A percentile compares a stretch with the other conserved stretches of the same genome.
Evolutionary conservation across 163 green algal species (phyloP).

Genomic region (Scenedesmus sp.): DNA sequence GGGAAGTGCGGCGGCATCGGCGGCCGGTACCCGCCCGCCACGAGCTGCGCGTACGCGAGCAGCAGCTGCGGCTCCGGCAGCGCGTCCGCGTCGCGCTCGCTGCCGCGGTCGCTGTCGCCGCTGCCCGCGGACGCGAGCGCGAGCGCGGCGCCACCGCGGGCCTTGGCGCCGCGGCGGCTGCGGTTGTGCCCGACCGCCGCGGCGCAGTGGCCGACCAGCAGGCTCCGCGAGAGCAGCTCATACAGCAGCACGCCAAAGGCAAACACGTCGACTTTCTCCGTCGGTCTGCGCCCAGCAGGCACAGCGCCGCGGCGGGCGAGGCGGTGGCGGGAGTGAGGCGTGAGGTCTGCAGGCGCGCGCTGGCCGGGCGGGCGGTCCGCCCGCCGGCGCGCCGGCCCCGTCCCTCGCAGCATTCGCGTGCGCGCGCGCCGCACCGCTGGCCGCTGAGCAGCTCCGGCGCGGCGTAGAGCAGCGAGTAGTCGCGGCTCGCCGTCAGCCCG

Average conservation of each 20-base stretch:
- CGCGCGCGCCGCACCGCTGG: slow-evolving; percentile 16
- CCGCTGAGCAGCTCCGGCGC: slow-evolving; percentile 38
- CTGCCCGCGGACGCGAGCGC: slow-evolving; percentile 1
- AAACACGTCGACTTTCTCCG: slow-evolving; percentile 62
- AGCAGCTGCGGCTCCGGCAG: slow-evolving; percentile 36
- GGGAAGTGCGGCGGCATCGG: slow-evolving; percentile 48
- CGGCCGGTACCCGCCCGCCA: slow-evolving; percentile 51
- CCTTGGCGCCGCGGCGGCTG: background rate
- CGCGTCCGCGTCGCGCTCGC: background rate
- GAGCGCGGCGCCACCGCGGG: background rate
- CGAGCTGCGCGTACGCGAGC: slow-evolving; percentile 32
- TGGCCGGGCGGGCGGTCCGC: too few relatives aligned
- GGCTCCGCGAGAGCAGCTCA: slow-evolving; percentile 48
- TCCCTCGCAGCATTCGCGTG: too few relatives aligned
- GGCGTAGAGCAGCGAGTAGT: slow-evolving; percentile 35
- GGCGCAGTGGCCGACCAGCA: background rate
- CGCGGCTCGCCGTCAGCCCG: slow-evolving; percentile 34
- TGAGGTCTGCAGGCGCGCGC: too few relatives aligned
- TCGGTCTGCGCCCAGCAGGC: slow-evolving; percentile 43
- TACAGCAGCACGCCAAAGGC: slow-evolving; percentile 50
- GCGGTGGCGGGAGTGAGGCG: too few relatives aligned
- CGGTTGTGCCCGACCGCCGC: background rate
- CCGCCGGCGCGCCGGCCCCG: too few relatives aligned
- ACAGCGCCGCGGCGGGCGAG: too few relatives aligned
- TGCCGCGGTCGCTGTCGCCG: background rate